Conservation (phyloP, 495 filamentous ascomycete genomes). For the Lichina pygmaea region DNA sequence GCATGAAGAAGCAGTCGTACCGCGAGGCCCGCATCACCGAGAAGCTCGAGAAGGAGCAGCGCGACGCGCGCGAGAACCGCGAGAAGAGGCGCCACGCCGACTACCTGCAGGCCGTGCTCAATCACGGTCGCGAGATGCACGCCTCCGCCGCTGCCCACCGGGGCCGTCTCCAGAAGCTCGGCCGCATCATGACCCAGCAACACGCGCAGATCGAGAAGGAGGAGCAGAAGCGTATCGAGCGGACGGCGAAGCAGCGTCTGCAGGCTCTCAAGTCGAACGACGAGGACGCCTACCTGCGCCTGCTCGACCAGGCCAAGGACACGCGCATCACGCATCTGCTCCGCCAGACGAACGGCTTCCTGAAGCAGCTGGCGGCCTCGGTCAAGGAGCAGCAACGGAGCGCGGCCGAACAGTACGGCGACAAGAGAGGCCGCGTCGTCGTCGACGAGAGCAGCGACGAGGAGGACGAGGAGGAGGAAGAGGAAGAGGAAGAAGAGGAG, state of each 20-base stretch:
- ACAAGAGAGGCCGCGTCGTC: slow-evolving; percentile 4
- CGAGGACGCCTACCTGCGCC: slow-evolving; percentile 89
- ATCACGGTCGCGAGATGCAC: slow-evolving; percentile 33
- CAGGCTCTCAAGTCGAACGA: slow-evolving; percentile 96
- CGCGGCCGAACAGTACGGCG: slow-evolving; percentile 50
- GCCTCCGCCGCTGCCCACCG: slow-evolving; percentile 36
- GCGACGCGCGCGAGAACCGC: slow-evolving; percentile 72
- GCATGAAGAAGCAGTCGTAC: slow-evolving; percentile 87
- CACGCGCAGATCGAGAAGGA: slow-evolving; percentile 96
- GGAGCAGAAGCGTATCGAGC: slow-evolving; percentile 89
- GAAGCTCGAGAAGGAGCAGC: slow-evolving; percentile 94
- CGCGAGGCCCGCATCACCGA: slow-evolving; percentile 94
- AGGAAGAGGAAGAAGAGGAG: slow-evolving; percentile 15
- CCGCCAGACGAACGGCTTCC: slow-evolving; percentile 86
- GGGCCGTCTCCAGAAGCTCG: slow-evolving; percentile 53
- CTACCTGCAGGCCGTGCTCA: slow-evolving; percentile 48
- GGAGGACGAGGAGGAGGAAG: slow-evolving; percentile 18
- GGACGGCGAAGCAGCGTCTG: slow-evolving; percentile 96
- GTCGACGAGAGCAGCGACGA: slow-evolving; percentile 24
- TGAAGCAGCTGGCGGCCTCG: slow-evolving; percentile 79
- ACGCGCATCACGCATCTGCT: slow-evolving; percentile 94
- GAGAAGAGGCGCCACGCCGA: slow-evolving; percentile 93
- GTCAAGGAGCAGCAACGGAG: slow-evolving; percentile 78
- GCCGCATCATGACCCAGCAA: slow-evolving; percentile 59
- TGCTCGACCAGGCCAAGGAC: slow-evolving; percentile 94